These are phyloP conservation scores for Mallotus repandus DNA, from an alignment of 441 rosid genomes.

Conservation along the genomic window DNA sequence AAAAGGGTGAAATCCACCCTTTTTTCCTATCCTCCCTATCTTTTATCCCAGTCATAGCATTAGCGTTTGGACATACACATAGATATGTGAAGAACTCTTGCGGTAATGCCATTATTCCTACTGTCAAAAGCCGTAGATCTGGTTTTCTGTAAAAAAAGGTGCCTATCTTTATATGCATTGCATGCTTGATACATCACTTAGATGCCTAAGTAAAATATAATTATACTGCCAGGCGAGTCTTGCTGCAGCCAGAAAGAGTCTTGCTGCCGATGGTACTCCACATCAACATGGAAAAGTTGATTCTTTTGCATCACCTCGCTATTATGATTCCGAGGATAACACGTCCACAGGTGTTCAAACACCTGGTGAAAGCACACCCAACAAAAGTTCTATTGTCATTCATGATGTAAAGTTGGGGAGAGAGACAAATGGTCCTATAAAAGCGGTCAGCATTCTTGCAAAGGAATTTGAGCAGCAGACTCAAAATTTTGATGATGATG, in stretches of 20 bases:
- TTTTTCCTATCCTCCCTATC: too few species aligned
- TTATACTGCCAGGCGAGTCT: slow-evolving; percentile 64
- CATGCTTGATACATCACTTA: not conserved
- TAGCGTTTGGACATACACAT: too few species aligned
- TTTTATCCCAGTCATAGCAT: too few species aligned
- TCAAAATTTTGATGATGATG: slow-evolving; percentile 68
- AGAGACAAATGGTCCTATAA: slow-evolving; percentile 55
- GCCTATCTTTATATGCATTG: not conserved
- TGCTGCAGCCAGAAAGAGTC: slow-evolving; percentile 72
- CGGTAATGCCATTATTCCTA: not conserved
- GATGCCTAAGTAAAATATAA: slow-evolving; percentile 6
- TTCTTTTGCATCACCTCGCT: slow-evolving; percentile 50
- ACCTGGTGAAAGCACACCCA: slow-evolving; percentile 60
- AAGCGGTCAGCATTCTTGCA: slow-evolving; percentile 51
- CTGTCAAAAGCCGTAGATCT: slow-evolving; percentile 6
- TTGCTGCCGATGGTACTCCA: slow-evolving; percentile 50
- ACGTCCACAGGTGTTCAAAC: slow-evolving; percentile 56
- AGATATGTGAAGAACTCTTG: not conserved
- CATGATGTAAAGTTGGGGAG: slow-evolving; percentile 47
- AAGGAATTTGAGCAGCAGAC: slow-evolving; percentile 78
- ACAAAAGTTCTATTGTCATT: slow-evolving; percentile 37
- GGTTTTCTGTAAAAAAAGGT: not conserved
- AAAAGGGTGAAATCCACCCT: too few species aligned
- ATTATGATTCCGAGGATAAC: slow-evolving; percentile 73
- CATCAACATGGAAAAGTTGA: slow-evolving; percentile 54